These are phyloP conservation scores for Porphyrellus cyaneotinctus DNA, from an alignment of 768 basidiomycete species.

Conservation along the genomic window DNA sequence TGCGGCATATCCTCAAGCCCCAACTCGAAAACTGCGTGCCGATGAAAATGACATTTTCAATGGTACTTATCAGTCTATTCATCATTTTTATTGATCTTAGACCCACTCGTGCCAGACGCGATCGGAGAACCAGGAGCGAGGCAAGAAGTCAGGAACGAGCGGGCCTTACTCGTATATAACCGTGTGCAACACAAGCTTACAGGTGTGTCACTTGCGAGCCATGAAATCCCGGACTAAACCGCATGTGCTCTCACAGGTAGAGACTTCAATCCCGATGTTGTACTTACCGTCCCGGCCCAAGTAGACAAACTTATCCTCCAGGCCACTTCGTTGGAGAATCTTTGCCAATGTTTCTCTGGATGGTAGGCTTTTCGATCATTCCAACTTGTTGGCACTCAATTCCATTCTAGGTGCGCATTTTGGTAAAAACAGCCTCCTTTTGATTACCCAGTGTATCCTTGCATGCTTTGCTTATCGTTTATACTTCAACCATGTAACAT, in stretches of 20 bases:
- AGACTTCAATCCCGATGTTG: constrained; percentile 86
- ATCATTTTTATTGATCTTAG: background rate
- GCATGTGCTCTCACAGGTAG: constrained; percentile 48
- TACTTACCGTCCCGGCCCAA: constrained; percentile 72
- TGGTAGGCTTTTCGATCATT: constrained; percentile 46
- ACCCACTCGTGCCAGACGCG: constrained; percentile 28
- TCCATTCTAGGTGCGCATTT: constrained; percentile 59
- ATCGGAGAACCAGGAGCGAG: constrained; percentile 53
- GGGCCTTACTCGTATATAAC: constrained; percentile 88
- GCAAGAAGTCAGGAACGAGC: constrained; percentile 87
- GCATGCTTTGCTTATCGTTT: constrained; percentile 13
- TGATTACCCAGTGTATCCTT: constrained; percentile 5
- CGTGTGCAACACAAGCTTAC: constrained; percentile 95
- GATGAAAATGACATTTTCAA: constrained; percentile 95
- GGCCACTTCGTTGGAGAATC: constrained; percentile 89
- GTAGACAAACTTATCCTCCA: constrained; percentile 93
- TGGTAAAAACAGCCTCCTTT: constrained; percentile 44
- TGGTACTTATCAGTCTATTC: constrained; percentile 45
- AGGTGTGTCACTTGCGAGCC: constrained; percentile 41
- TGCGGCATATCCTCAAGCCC: constrained; percentile 73
- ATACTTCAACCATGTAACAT: constrained; percentile 23
- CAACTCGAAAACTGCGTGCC: constrained; percentile 76
- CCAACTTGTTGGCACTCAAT: background rate
- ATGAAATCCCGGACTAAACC: background rate
- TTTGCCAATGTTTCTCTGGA: constrained; percentile 95